Conservation (phyloP, 192 early-diverging fungal species). For the Coemansia sp. region DNA sequence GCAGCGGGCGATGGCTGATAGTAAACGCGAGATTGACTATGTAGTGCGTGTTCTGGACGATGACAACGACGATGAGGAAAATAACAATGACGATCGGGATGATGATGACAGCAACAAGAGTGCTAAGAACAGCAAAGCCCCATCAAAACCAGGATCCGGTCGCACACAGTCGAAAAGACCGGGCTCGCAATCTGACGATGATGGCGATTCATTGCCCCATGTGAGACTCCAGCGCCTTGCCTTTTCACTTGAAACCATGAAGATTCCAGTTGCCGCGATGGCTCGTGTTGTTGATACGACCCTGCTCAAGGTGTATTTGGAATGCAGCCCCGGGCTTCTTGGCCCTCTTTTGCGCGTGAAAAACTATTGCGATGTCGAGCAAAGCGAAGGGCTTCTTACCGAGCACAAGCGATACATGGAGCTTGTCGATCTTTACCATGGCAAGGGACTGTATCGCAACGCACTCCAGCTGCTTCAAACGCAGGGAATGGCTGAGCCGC, state of each 20-base stretch:
- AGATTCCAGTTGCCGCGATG: slow-evolving; percentile 54
- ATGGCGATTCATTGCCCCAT: slow-evolving; percentile 47
- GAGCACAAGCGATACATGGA: slow-evolving; percentile 79
- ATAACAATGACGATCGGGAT: slow-evolving; percentile 31
- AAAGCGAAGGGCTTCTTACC: slow-evolving; percentile 76
- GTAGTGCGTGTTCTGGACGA: slow-evolving; percentile 39
- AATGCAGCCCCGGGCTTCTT: slow-evolving; percentile 80
- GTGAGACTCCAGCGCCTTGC: slow-evolving; percentile 39
- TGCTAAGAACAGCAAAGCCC: not conserved
- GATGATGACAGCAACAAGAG: slow-evolving; percentile 9
- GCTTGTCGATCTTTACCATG: slow-evolving; percentile 91
- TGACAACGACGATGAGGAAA: slow-evolving; percentile 38
- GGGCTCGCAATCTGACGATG: slow-evolving; percentile 8
- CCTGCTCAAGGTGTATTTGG: slow-evolving; percentile 86
- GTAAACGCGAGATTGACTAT: slow-evolving; percentile 41
- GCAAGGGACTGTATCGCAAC: slow-evolving; percentile 85
- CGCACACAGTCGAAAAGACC: not conserved
- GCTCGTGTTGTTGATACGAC: slow-evolving; percentile 85
- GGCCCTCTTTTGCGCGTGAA: slow-evolving; percentile 93
- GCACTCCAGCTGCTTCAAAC: slow-evolving; percentile 81
- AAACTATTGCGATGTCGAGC: slow-evolving; percentile 79
- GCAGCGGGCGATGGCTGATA: slow-evolving; percentile 54
- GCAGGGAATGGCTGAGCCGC: slow-evolving; percentile 50
- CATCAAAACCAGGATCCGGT: not conserved
- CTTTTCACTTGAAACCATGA: slow-evolving; percentile 42